Evolutionary conservation across 768 basidiomycete species (phyloP), one percentile per base, ranked within the genome.

Genomic region (Antrodiella citrinella): DNA sequence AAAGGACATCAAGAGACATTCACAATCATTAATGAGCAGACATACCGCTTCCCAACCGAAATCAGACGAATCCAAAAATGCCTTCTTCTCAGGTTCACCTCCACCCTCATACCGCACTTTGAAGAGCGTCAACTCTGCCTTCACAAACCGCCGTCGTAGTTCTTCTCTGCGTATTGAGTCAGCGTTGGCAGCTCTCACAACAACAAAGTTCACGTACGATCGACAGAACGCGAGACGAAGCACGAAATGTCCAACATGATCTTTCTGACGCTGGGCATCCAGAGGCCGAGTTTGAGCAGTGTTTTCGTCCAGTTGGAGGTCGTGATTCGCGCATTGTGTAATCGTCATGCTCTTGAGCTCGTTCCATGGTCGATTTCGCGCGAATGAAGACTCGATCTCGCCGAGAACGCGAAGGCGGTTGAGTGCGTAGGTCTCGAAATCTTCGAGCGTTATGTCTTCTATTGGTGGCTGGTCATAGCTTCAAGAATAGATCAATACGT

Each of bases 181-280:
- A 44, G 47, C 39, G 15, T 26, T 18, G 21, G 20, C 13, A 35
- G 52, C 30, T 45, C 21, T 24, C 4, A 20, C n/a, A n/a, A n/a
- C n/a, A 9, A 2, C 11, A n/a, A 19, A 21, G 56, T 12, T 3
- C 4, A 82, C 93, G 64, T 68, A 98, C 94, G 92, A 91, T 50
- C 91, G 82, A 69, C 94, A 96, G 67, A 99, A 98, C 4, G 96
- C 94, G 38, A 99, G 73, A 45, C 96, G 72, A 54, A 98, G 71
- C 10, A 98, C 90, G 66, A 92, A 98, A 68, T 99, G 96, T 9
- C 93, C 84, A 11, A 96, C 72, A 59, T 91, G 85, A 65, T 99
- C 96, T 54, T 76, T 83, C 60, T 76, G 75, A 52, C 96, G 74
- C 64, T 98, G 81, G 9, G 62, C 67, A 26, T 87, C 78, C 48